Conservation (phyloP, 2,329 filamentous ascomycete species). For the Scleromitrula shiraiana region DNA sequence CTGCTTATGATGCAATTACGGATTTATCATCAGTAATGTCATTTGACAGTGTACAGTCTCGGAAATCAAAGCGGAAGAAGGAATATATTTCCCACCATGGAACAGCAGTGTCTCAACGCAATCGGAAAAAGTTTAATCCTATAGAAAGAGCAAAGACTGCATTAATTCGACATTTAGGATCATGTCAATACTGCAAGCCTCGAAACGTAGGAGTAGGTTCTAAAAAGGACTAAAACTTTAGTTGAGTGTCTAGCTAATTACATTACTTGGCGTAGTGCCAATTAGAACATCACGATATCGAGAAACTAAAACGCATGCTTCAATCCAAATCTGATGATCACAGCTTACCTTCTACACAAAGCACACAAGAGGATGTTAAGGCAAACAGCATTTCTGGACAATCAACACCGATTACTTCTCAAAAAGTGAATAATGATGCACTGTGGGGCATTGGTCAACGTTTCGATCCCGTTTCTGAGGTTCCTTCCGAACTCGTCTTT, state of each 20-base stretch:
- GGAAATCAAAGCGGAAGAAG: background rate
- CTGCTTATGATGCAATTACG: conserved; percentile 13
- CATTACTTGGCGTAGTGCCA: conserved; percentile 18
- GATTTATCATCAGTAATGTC: conserved; percentile 26
- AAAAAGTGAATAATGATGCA: conserved; percentile 8
- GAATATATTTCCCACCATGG: conserved; percentile 22
- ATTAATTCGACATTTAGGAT: conserved; percentile 23
- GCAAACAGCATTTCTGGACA: conserved; percentile 11
- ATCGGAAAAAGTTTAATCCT: conserved; percentile 18
- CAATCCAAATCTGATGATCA: conserved; percentile 3
- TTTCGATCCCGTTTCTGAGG: background rate
- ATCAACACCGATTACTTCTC: conserved; percentile 1
- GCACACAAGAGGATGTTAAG: conserved; percentile 4
- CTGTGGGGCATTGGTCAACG: conserved; percentile 20
- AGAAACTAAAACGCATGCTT: conserved; percentile 16
- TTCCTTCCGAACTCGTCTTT: background rate
- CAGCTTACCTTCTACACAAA: conserved; percentile 9
- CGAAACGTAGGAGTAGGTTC: conserved; percentile 16
- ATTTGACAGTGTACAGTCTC: conserved; percentile 18
- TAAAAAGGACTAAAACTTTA: conserved; percentile 7
- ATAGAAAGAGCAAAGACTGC: conserved; percentile 23
- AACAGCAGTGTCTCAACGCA: conserved; percentile 16
- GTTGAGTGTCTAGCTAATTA: conserved; percentile 2
- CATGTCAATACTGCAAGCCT: conserved; percentile 19
- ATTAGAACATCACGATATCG: conserved; percentile 26